These are phyloP conservation scores for Malus orientalis DNA, from an alignment of 306 rosid genomes.

Conservation along the genomic window DNA sequence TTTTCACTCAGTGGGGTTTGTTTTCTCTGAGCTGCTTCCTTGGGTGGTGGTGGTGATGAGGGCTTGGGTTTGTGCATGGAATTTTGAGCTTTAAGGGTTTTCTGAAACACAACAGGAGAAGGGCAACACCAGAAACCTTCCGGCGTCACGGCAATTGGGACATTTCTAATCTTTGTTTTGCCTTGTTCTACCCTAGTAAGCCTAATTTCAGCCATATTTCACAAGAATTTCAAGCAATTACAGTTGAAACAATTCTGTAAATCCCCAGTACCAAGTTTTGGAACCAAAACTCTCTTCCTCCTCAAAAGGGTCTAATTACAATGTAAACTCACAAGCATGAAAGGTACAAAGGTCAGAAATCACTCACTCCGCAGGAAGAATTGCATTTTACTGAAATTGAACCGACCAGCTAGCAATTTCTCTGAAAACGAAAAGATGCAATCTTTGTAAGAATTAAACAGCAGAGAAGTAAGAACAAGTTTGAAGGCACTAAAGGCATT, in stretches of 20 bases:
- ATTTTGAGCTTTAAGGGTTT: constrained; percentile 62
- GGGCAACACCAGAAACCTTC: constrained; percentile 98
- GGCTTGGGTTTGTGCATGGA: constrained; percentile 70
- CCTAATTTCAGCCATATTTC: constrained; percentile 65
- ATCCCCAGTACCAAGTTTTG: constrained; percentile 16
- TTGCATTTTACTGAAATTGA: constrained; percentile 4
- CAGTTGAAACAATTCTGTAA: constrained; percentile 17
- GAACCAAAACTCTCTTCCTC: constrained; percentile 16
- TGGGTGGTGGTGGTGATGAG: constrained; percentile 60
- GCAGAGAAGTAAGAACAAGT: constrained; percentile 14
- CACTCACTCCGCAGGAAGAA: constrained; percentile 11
- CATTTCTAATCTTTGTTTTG: constrained; percentile 72
- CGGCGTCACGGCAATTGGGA: constrained; percentile 89
- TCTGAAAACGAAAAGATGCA: constrained; percentile 12
- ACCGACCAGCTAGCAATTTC: constrained; percentile 6
- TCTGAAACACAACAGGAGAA: constrained; percentile 86
- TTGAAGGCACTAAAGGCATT: constrained; percentile 8
- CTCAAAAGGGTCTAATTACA: constrained; percentile 12
- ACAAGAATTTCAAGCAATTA: constrained; percentile 27
- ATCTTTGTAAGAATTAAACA: constrained; percentile 10
- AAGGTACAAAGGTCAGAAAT: constrained; percentile 18
- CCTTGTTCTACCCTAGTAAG: constrained; percentile 56
- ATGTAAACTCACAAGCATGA: constrained; percentile 7
- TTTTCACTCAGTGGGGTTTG: constrained; percentile 34
- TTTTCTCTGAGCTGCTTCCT: constrained; percentile 44